phyloP scores from a whole-genome alignment of 192 early-diverging fungal genomes.

The Podila epigama region DNA sequence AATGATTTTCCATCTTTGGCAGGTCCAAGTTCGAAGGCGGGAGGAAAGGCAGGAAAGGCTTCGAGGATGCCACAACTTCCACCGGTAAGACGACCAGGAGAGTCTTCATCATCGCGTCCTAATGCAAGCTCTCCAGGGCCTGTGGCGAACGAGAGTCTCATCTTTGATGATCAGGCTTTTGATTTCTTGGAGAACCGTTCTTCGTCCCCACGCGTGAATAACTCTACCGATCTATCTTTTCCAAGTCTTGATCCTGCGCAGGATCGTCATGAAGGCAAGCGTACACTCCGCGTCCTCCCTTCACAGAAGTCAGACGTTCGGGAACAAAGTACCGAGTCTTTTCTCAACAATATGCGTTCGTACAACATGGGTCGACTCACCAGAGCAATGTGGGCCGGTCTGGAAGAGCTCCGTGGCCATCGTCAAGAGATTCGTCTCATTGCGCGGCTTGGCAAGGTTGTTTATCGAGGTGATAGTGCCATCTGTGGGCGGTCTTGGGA shows the following conservation, averaged over 20 bases:
- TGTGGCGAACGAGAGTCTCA: not conserved
- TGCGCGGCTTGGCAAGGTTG: conserved; percentile 20
- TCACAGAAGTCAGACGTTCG: not conserved
- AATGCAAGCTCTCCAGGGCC: not conserved
- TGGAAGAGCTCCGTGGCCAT: conserved; percentile 30
- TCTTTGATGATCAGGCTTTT: not conserved
- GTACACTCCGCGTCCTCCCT: not conserved
- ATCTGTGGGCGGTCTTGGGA: conserved; percentile 13
- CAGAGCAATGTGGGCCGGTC: conserved; percentile 11
- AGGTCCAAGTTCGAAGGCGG: not conserved
- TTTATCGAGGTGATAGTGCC: not conserved
- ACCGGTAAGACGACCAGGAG: not conserved
- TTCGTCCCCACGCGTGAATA: not conserved
- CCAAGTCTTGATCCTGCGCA: not conserved
- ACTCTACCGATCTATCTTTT: not conserved
- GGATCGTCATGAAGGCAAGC: not conserved
- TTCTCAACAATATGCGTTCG: conserved; percentile 7
- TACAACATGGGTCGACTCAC: conserved; percentile 32
- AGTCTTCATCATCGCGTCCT: not conserved
- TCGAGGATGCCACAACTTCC: conserved; percentile 12
- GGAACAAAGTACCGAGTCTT: not conserved
- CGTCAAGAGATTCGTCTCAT: conserved; percentile 40
- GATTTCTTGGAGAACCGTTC: not conserved
- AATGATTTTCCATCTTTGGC: conserved; percentile 26
- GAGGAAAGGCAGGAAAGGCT: not conserved